These are phyloP conservation scores for Saraca asoca DNA, from an alignment of 331 rosid species.

Conservation along the genomic window DNA sequence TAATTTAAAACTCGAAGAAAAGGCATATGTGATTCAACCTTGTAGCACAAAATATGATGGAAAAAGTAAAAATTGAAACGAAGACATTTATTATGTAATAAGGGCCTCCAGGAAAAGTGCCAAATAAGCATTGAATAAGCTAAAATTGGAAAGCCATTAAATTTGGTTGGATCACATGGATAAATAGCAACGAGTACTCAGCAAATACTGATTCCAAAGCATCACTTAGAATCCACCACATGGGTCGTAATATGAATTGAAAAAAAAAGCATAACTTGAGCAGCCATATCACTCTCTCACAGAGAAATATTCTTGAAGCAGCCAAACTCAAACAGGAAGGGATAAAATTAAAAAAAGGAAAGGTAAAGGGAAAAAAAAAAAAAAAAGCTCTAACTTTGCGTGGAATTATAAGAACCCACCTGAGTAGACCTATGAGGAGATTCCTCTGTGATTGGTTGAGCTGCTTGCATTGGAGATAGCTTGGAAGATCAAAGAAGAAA, in stretches of 20 bases:
- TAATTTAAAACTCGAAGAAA: too few relatives aligned
- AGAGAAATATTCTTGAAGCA: not conserved
- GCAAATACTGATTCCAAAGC: not conserved
- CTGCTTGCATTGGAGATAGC: conserved; percentile 54
- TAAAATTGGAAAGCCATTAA: conserved; percentile 31
- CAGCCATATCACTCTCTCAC: not conserved
- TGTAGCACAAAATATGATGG: conserved; percentile 2
- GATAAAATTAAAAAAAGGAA: not conserved
- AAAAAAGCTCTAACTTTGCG: conserved; percentile 14
- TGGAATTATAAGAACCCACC: conserved; percentile 41
- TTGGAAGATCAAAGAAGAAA: conserved; percentile 28
- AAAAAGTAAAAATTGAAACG: too few relatives aligned
- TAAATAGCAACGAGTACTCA: not conserved
- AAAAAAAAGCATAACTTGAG: not conserved
- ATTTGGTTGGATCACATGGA: conserved; percentile 17
- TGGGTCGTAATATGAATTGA: conserved; percentile 1
- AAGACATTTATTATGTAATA: too few relatives aligned
- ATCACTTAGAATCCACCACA: not conserved
- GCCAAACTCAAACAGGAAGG: not conserved
- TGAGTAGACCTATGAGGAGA: conserved; percentile 47
- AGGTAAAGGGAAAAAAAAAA: not conserved
- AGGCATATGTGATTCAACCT: not conserved
- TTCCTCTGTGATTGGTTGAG: conserved; percentile 50
- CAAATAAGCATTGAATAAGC: conserved; percentile 4
- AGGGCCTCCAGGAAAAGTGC: too few relatives aligned